phyloP scores from a whole-genome alignment of 2,329 filamentous ascomycete species.

The Pseudogymnoascus sp. region DNA sequence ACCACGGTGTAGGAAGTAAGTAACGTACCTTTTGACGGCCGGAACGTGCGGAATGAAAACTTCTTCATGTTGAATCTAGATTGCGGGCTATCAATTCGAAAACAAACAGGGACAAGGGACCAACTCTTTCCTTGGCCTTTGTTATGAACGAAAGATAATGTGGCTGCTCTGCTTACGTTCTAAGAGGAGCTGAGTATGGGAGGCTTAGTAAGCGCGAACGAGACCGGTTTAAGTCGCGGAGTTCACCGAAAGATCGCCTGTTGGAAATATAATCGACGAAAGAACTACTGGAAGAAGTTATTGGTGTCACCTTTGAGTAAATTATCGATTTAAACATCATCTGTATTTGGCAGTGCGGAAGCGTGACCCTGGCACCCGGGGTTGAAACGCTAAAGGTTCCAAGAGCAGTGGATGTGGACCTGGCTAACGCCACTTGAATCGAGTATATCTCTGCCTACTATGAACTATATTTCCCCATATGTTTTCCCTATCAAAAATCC shows the following conservation, averaged over 20 bases:
- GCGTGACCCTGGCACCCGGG: not conserved
- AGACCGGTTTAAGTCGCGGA: not conserved
- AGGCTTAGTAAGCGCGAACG: not conserved
- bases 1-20: not conserved
- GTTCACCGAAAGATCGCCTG: not conserved
- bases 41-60: slow-evolving; percentile 3
- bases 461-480: not conserved
- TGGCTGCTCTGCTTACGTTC: not conserved
- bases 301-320: not conserved
- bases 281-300: not conserved
- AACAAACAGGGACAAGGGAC: not conserved
- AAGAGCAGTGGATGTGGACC: not conserved
- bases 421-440: not conserved
- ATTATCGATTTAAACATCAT: not conserved
- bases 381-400: not conserved
- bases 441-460: not conserved
- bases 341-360: not conserved
- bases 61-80: not conserved
- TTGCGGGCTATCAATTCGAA: not conserved
- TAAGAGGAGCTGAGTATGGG: not conserved
- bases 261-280: not conserved
- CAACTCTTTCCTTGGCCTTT: not conserved
- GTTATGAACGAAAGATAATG: not conserved
- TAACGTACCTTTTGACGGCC: not conserved
- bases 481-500: not conserved